Base-by-base conservation (phyloP, 352 stramenopile genomes). In the Thraustotheca clavata region DNA sequence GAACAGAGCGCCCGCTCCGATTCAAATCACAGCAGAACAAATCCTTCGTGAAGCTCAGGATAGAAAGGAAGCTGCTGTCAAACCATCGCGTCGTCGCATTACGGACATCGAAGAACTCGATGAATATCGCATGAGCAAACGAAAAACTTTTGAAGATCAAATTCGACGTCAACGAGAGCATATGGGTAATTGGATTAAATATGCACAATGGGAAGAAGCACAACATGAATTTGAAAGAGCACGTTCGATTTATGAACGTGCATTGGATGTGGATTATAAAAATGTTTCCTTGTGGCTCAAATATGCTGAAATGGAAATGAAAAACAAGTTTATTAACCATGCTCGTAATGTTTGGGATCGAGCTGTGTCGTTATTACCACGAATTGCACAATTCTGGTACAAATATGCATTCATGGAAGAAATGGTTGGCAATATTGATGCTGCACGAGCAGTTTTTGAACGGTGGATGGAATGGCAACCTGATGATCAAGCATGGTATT, bases 331-430 rank as follows among this genome's bases (percentile, higher is more conserved):
- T 71, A 77, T 99, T 41, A 99, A 99, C 81, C 94, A 98, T 62
- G 97, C 97, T 26, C 83, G 97, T 31, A 99, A 99, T 69, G 87
- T 99, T 0, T 96, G 86, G 85, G 88, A 97, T 67, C 87, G 94
- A 36, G 89, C 87, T 1, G 89, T 99, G 4, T 96, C 94, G 65
- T 66, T 99, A 22, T 77, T 99, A 34, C 97, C 97, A 3, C 81
- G 97, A 14, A 83, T 99, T 4, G 89, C 98, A 60, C 95, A 98
- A 81, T 93, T 99, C 52, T 99, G 97, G 97, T 99, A 99, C 88
- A 99, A 99, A 74, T 99, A 99, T 73, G 93, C 94, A 34, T 99
- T 99, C 76, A 98, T 99, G 91, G 96, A 99, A 80, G 97, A 99
- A 76, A 98, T 98, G 88, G 77, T 98, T 47, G 94, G 96, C 59